These are phyloP conservation scores for Apiotrichum sp. DNA, from an alignment of 1,284 basidiomycete species.

Conservation along the genomic window DNA sequence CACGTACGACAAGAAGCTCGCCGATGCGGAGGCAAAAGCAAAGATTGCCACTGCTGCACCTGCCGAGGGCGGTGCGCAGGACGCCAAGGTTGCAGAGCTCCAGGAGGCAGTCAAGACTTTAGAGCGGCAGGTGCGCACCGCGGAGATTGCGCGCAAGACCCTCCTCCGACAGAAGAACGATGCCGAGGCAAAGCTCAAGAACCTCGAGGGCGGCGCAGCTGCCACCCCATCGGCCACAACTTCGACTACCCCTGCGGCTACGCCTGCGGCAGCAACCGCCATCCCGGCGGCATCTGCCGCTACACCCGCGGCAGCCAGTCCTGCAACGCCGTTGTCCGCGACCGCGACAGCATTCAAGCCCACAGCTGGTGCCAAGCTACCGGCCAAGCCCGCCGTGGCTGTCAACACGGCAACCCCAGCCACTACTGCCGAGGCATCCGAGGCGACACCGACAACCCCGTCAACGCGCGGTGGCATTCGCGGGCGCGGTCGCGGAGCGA, in stretches of 20 bases:
- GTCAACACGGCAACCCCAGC: neutral
- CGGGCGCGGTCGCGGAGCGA: constrained; percentile 5
- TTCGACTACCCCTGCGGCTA: constrained; percentile 6
- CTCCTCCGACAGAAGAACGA: constrained; percentile 22
- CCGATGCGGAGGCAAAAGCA: constrained; percentile 8
- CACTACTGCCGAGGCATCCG: neutral
- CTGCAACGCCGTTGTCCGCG: neutral
- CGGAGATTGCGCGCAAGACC: constrained; percentile 39
- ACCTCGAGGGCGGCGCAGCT: constrained; percentile 15
- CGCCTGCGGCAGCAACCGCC: neutral
- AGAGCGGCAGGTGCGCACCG: constrained; percentile 34
- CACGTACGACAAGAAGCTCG: constrained; percentile 15
- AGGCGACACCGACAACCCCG: neutral
- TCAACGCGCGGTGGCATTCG: neutral
- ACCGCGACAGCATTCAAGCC: neutral
- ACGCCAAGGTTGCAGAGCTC: constrained; percentile 29
- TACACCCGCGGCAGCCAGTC: neutral
- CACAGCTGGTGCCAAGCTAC: neutral
- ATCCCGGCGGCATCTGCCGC: constrained; percentile 2
- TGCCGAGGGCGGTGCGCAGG: constrained; percentile 8
- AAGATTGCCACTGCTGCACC: neutral
- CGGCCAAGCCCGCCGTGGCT: neutral
- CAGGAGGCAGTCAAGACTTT: constrained; percentile 33
- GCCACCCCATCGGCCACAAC: neutral
- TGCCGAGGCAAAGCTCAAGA: constrained; percentile 33